phyloP scores from a whole-genome alignment of 306 rosid species.

The Macrotyloma uniflorum region DNA sequence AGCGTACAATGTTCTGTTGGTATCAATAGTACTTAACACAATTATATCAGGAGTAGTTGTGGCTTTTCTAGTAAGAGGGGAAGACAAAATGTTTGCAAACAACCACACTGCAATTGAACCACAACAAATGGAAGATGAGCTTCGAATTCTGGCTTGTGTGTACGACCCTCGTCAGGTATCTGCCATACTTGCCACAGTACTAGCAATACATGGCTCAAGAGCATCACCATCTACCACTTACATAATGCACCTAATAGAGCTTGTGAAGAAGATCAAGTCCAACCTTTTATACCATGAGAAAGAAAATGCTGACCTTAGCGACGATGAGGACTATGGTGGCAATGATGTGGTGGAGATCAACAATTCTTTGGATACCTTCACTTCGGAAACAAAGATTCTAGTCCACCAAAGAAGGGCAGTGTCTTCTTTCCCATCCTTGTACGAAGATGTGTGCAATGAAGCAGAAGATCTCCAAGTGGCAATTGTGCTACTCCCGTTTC shows the following conservation, averaged over 20 bases:
- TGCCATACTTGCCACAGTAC: conserved; percentile 53
- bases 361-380: conserved; percentile 69
- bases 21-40: conserved; percentile 69
- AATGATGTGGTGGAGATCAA: conserved; percentile 79
- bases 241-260: conserved; percentile 78
- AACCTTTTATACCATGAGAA: conserved; percentile 77
- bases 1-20: conserved; percentile 69
- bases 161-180: conserved; percentile 82
- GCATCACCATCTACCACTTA: conserved; percentile 56
- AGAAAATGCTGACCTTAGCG: conserved; percentile 66
- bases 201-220: conserved; percentile 59
- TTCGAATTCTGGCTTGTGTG: conserved; percentile 67
- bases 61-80: conserved; percentile 64
- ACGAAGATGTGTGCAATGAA: conserved; percentile 79
- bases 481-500: conserved; percentile 69
- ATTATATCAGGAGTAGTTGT: conserved; percentile 78
- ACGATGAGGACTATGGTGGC: conserved; percentile 86
- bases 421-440: conserved; percentile 54
- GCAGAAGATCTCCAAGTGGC: conserved; percentile 79
- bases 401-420: conserved; percentile 63
- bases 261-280: conserved; percentile 59
- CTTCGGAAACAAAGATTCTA: conserved; percentile 56
- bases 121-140: conserved; percentile 54
- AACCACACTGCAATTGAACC: conserved; percentile 58
- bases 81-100: conserved; percentile 63